Base-by-base conservation (phyloP, 352 stramenopile genomes). In the Globisporangium middletonii region DNA sequence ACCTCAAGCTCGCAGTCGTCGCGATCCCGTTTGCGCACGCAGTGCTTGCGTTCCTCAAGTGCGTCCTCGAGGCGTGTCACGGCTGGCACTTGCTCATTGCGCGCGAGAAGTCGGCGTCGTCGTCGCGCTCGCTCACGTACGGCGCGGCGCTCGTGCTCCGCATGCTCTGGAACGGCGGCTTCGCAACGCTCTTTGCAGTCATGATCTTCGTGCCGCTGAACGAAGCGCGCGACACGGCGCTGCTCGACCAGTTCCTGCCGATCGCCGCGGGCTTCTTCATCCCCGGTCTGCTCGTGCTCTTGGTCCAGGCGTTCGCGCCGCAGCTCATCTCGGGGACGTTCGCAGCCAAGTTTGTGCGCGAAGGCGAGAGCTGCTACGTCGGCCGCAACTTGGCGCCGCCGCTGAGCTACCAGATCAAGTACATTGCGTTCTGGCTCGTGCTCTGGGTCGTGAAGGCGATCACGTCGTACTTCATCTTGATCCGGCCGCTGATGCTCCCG, bases 281-380 rank as follows among this genome's bases (percentile, higher is more conserved):
- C 12, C 80, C 80, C 0, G 80, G 76, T 0, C 13, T 74, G 11
- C 43, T 86, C n/a, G 64, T 88, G 15, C 19, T 90, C 18, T n/a
- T 87, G 4, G 63, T 67, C 2, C 72, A 86, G 23, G 73, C 73
- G 2, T 74, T 88, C 28, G 67, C 75, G 3, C 78, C 79, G 1
- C 78, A 85, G 41, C 19, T 78, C 11, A 77, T 90, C 27, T 68
- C 52, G 28, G 62, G 67, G 7, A 83, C 74, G n/a, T 86, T 86
- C 46, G 72, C 75, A 6, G 63, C 76, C 15, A 86, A 90, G 53
- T 90, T 90, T 64, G 75, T 88, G 0, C 80, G 80, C 23, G 80
- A 90, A 60, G 80, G 80, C 0, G 77, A 74, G 55, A 87, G 67
- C 38, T 90, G 77, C 68, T 90, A 90, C 59, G 76, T 85, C 0